phyloP scores from a whole-genome alignment of 495 filamentous ascomycete species.

The Xylaria grammica region DNA sequence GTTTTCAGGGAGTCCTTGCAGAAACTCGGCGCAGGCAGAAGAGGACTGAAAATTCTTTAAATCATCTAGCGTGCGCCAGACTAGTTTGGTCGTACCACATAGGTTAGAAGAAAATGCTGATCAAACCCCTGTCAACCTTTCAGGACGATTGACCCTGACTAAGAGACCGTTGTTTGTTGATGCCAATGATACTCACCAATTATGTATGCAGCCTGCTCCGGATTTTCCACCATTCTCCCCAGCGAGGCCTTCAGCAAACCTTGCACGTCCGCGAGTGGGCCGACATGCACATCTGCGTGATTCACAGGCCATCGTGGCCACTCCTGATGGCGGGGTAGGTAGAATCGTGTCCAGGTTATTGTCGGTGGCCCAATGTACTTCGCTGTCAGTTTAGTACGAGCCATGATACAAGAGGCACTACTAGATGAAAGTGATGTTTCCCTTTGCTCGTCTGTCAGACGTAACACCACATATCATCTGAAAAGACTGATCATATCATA shows the following conservation, averaged over 20 bases:
- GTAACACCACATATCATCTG: too few species aligned
- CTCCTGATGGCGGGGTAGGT: conserved; percentile 29
- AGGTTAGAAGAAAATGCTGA: too few species aligned
- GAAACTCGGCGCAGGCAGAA: conserved; percentile 31
- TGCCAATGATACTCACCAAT: conserved; percentile 25
- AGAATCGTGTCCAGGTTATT: conserved; percentile 35
- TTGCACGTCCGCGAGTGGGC: conserved; percentile 28
- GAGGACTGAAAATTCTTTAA: conserved; percentile 32
- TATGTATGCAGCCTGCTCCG: conserved; percentile 36
- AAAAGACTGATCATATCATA: too few species aligned
- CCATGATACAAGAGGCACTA: conserved; percentile 21
- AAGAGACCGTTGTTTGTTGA: neutral
- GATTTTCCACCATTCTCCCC: conserved; percentile 34
- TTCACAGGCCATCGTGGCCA: conserved; percentile 31
- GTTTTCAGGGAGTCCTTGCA: conserved; percentile 28
- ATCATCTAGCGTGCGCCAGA: conserved; percentile 17
- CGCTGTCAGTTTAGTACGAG: conserved; percentile 23
- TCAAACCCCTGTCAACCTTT: too few species aligned
- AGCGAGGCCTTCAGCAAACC: conserved; percentile 21
- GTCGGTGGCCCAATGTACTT: neutral
- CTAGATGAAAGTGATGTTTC: too few species aligned
- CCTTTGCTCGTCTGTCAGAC: too few species aligned
- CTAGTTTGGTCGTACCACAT: too few species aligned
- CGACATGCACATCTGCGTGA: conserved; percentile 25
- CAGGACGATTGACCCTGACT: too few species aligned